phyloP scores from a whole-genome alignment of 1,284 basidiomycete species.

The Boletus calvinii region DNA sequence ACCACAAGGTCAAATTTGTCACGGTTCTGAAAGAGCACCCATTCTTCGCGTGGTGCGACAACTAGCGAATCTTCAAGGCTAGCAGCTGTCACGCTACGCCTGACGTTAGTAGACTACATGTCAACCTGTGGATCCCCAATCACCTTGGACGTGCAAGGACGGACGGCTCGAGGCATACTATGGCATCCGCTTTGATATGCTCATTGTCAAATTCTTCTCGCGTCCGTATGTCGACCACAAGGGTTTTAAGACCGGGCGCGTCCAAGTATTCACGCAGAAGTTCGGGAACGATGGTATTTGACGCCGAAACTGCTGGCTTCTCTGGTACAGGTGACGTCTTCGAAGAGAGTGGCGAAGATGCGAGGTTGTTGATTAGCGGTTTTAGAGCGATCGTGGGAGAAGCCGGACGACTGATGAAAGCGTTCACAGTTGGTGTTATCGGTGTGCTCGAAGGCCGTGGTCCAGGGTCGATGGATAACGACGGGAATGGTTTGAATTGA shows the following conservation, averaged over 20 bases:
- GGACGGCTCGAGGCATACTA: constrained; percentile 85
- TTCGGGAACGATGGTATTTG: constrained; percentile 60
- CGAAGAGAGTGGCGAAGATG: constrained; percentile 21
- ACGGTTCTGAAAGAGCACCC: constrained; percentile 72
- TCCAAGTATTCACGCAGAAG: constrained; percentile 62
- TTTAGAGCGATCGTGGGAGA: constrained; percentile 38
- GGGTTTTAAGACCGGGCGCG: constrained; percentile 56
- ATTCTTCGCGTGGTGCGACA: constrained; percentile 71
- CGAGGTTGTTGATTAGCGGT: constrained; percentile 23
- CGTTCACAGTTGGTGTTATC: constrained; percentile 55
- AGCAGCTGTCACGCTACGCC: constrained; percentile 58
- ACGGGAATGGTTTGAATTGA: constrained; percentile 43
- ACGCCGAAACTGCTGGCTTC: constrained; percentile 44
- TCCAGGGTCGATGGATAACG: constrained; percentile 53
- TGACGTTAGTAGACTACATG: constrained; percentile 14
- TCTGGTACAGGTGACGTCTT: constrained; percentile 32
- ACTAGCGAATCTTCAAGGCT: constrained; percentile 78
- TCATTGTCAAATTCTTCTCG: constrained; percentile 75
- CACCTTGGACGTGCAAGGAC: constrained; percentile 71
- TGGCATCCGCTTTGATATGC: constrained; percentile 67
- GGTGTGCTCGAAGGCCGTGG: constrained; percentile 72
- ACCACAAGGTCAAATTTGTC: constrained; percentile 90
- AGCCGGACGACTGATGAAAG: constrained; percentile 60
- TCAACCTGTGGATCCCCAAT: constrained; percentile 8
- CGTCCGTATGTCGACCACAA: constrained; percentile 83